Conservation (phyloP, 371 early-diverging fungal genomes). For the Batkoa obscura region DNA sequence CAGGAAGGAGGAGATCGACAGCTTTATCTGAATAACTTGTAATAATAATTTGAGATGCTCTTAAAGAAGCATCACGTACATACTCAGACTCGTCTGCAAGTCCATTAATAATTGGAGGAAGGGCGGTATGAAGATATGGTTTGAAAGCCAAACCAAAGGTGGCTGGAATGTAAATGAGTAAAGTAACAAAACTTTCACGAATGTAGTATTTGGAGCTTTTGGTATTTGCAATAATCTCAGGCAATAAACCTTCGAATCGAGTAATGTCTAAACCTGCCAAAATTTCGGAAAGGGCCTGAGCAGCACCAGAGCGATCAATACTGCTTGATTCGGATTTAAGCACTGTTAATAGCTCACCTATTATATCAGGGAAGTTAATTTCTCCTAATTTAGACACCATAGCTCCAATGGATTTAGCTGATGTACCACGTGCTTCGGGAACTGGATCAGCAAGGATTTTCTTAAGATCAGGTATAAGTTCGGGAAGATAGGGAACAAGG, state of each 20-base stretch:
- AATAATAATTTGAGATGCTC: constrained; percentile 85
- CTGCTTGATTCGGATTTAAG: constrained; percentile 74
- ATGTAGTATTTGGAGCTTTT: constrained; percentile 51
- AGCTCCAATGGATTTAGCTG: constrained; percentile 83
- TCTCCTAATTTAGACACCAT: constrained; percentile 85
- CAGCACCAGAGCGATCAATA: constrained; percentile 91
- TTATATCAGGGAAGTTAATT: constrained; percentile 75
- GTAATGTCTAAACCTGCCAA: constrained; percentile 75
- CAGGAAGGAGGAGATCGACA: constrained; percentile 76
- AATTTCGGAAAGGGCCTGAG: constrained; percentile 91
- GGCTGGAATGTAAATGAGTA: constrained; percentile 86
- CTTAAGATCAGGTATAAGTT: constrained; percentile 69
- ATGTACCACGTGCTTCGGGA: constrained; percentile 84
- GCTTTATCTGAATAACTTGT: constrained; percentile 72
- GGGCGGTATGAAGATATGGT: constrained; percentile 66
- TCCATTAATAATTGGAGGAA: constrained; percentile 75
- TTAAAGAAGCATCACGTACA: constrained; percentile 81
- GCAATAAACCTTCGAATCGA: constrained; percentile 72
- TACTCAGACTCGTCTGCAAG: constrained; percentile 90
- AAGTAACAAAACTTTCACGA: constrained; percentile 91
- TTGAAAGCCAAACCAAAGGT: constrained; percentile 82
- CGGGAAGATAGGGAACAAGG: constrained; percentile 63
- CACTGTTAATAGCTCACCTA: constrained; percentile 60
- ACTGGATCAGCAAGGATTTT: constrained; percentile 87
- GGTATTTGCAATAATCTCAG: constrained; percentile 71